Percentiles rank a stretch among this genome's conserved stretches.
These are phyloP conservation scores for Pelargonium nanum DNA, from an alignment of 345 rosid species.

Conservation along the genomic window DNA sequence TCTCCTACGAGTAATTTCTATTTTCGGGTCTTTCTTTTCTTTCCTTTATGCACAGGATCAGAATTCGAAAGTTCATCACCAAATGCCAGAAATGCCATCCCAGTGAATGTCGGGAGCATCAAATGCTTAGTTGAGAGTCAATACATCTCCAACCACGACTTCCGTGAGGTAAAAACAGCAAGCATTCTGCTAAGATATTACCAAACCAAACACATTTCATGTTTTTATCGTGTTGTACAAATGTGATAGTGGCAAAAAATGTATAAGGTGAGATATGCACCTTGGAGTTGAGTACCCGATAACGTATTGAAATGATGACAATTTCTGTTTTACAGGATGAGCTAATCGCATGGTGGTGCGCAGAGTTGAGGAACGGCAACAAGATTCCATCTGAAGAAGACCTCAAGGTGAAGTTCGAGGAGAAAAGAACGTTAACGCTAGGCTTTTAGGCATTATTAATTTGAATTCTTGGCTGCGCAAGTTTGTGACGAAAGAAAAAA, in stretches of 20 bases:
- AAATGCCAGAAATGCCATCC: slow-evolving; percentile 22
- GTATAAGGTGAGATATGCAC: neutral
- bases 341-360: slow-evolving; percentile 69
- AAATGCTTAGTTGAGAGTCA: slow-evolving; percentile 53
- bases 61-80: slow-evolving; percentile 18
- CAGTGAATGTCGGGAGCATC: slow-evolving; percentile 50
- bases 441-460: slow-evolving; percentile 24
- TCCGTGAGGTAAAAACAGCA: slow-evolving; percentile 46
- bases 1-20: neutral
- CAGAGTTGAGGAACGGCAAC: slow-evolving; percentile 19
- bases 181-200: neutral
- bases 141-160: slow-evolving; percentile 78
- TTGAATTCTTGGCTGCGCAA: neutral
- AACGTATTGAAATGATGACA: neutral
- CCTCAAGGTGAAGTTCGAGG: slow-evolving; percentile 37
- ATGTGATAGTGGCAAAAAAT: neutral
- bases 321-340: slow-evolving; percentile 45
- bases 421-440: slow-evolving; percentile 47
- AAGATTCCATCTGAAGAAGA: slow-evolving; percentile 47
- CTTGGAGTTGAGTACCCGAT: neutral
- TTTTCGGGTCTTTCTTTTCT: neutral
- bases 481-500: too few species aligned
- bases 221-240: neutral
- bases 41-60: slow-evolving; percentile 16
- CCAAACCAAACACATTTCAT: neutral